phyloP scores from a whole-genome alignment of 2,329 filamentous ascomycete species.

The Cordyceps farinosa region DNA sequence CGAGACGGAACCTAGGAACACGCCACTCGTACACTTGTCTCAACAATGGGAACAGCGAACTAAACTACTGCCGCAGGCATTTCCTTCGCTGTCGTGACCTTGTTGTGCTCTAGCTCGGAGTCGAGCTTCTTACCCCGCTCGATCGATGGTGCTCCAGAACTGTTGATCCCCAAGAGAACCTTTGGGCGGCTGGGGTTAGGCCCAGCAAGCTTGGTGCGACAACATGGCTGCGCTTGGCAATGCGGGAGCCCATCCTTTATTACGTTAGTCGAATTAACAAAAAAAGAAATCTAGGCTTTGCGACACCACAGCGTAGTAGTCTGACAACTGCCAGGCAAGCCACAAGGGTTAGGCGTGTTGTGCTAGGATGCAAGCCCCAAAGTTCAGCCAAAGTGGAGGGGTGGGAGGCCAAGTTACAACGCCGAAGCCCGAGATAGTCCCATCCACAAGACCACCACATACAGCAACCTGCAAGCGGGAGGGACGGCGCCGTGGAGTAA shows the following conservation, averaged over 20 bases:
- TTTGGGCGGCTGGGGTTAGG: not conserved
- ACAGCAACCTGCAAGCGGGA: not conserved
- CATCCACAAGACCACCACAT: not conserved
- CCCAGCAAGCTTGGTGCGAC: not conserved
- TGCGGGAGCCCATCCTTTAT: not conserved
- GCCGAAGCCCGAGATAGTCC: conserved; percentile 23
- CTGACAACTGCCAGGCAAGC: not conserved
- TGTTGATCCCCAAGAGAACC: conserved; percentile 1
- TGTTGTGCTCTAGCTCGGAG: not conserved
- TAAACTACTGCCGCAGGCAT: no score
- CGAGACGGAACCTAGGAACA: not conserved
- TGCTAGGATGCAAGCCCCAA: not conserved
- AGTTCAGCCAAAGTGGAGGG: conserved; percentile 24
- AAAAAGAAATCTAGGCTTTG: not conserved
- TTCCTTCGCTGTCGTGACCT: not conserved
- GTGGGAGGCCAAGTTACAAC: conserved; percentile 20
- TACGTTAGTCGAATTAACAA: not conserved
- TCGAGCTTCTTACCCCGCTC: conserved; percentile 11
- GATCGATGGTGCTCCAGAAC: conserved; percentile 15
- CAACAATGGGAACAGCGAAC: no score
- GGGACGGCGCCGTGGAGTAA: not conserved
- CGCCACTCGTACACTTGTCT: not conserved
- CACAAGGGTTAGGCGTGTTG: conserved; percentile 9
- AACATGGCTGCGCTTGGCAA: not conserved
- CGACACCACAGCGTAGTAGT: not conserved